Evolutionary conservation across 129 eudicot genomes (phyloP).

Genomic region (Saposhnikovia divaricata): DNA sequence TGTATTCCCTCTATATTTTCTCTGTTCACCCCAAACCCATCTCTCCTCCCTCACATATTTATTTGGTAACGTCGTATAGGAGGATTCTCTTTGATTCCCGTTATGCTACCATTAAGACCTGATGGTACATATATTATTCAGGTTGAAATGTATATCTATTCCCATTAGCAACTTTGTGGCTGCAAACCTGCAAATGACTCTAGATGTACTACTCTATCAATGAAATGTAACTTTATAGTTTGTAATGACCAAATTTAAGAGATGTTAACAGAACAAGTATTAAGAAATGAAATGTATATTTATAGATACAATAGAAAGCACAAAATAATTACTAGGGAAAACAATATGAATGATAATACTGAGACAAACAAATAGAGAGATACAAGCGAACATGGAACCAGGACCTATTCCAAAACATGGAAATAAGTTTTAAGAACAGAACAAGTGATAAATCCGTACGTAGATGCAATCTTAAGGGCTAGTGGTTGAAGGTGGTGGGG

Average conservation of each 20-base stretch:
- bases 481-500: constrained; percentile 22
- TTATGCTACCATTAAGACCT: neutral
- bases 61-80: neutral
- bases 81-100: neutral
- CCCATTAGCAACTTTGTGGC: neutral
- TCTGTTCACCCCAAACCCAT: no score
- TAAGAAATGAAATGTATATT: neutral
- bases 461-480: constrained; percentile 4
- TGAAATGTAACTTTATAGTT: neutral
- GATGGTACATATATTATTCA: neutral
- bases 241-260: neutral
- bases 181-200: neutral
- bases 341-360: neutral
- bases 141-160: neutral
- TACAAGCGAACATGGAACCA: no score
- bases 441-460: neutral
- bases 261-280: neutral
- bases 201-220: neutral
- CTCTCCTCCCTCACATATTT: no score
- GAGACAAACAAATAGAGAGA: neutral
- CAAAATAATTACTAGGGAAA: neutral
- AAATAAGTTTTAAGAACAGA: no score
- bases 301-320: neutral
- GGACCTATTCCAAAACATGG: no score
- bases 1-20: no score